Conservation (phyloP, 2,329 filamentous ascomycete species). For the Achaetomium macrosporum region DNA sequence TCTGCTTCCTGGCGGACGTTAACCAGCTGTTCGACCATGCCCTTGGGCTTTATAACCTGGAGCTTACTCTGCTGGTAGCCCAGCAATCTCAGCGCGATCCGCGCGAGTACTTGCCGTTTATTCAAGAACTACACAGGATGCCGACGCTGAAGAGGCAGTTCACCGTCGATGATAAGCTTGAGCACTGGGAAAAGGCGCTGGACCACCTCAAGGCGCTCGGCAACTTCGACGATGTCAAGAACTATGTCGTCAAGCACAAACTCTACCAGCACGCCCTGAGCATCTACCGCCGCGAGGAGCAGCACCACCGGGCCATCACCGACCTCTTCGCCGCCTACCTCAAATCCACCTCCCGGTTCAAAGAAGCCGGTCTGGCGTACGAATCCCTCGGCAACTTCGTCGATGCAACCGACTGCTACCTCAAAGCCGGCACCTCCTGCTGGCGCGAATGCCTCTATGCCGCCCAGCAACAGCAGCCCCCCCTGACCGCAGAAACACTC, state of each 20-base stretch:
- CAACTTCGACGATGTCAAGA: constrained; percentile 69
- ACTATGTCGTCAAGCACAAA: constrained; percentile 71
- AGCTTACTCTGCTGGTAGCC: constrained; percentile 82
- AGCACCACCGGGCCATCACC: constrained; percentile 62
- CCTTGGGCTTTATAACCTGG: constrained; percentile 84
- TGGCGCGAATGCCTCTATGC: constrained; percentile 89
- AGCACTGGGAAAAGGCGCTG: constrained; percentile 70
- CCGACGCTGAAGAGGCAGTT: constrained; percentile 66
- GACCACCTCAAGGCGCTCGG: constrained; percentile 66
- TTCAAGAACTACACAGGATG: constrained; percentile 77
- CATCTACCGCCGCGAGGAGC: constrained; percentile 75
- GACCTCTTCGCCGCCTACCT: constrained; percentile 75
- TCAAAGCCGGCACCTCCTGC: constrained; percentile 64
- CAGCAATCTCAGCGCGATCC: constrained; percentile 96
- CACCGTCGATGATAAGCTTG: constrained; percentile 83
- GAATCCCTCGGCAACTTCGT: constrained; percentile 73
- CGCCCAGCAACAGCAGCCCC: constrained; percentile 60
- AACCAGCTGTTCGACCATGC: constrained; percentile 88
- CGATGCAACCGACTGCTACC: constrained; percentile 76
- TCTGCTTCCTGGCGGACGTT: constrained; percentile 93
- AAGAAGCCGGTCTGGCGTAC: constrained; percentile 84
- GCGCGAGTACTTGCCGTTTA: constrained; percentile 88
- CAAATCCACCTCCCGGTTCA: constrained; percentile 66
- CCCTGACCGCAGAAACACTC: constrained; percentile 56
- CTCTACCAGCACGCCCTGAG: constrained; percentile 74